phyloP scores from a whole-genome alignment of 108 stramenopile genomes.

The Skeletonema grethae region DNA sequence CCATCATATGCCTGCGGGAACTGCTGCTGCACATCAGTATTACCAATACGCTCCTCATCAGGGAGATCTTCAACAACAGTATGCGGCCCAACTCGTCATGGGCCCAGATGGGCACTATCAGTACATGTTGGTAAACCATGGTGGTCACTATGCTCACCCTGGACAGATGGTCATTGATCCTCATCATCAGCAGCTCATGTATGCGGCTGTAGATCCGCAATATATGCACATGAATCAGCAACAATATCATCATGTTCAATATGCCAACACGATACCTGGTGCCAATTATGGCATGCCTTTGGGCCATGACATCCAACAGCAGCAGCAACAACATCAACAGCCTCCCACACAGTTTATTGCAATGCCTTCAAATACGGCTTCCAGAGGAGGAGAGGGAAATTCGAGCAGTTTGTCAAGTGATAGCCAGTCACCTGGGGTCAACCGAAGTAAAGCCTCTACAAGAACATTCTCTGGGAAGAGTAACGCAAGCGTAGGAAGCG shows the following conservation, averaged over 20 bases:
- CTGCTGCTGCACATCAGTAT: neutral
- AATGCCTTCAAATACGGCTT: conserved; percentile 21
- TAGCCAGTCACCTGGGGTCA: conserved; percentile 13
- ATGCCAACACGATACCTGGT: conserved; percentile 23
- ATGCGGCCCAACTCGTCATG: conserved; percentile 60
- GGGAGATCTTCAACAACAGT: conserved; percentile 32
- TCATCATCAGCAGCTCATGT: conserved; percentile 52
- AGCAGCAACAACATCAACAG: neutral
- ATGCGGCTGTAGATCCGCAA: conserved; percentile 26
- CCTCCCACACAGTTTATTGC: conserved; percentile 41
- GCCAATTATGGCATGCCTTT: conserved; percentile 4
- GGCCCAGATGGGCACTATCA: conserved; percentile 81
- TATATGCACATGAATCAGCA: conserved; percentile 33
- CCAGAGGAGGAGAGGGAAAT: conserved; percentile 22
- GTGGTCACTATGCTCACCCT: conserved; percentile 21
- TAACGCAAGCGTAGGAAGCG: conserved; percentile 27
- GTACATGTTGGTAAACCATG: conserved; percentile 62
- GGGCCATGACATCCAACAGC: conserved; percentile 14
- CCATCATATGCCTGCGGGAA: conserved; percentile 5
- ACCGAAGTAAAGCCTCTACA: neutral
- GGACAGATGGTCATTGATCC: conserved; percentile 49
- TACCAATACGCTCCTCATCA: conserved; percentile 27
- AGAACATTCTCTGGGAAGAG: conserved; percentile 17
- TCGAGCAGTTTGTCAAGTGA: conserved; percentile 52
- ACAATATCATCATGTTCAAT: conserved; percentile 43